Percentiles rank a stretch among this genome's conserved stretches.
Evolutionary conservation across 441 rosid genomes (phyloP).

Genomic region (Gossypium davidsonii): DNA sequence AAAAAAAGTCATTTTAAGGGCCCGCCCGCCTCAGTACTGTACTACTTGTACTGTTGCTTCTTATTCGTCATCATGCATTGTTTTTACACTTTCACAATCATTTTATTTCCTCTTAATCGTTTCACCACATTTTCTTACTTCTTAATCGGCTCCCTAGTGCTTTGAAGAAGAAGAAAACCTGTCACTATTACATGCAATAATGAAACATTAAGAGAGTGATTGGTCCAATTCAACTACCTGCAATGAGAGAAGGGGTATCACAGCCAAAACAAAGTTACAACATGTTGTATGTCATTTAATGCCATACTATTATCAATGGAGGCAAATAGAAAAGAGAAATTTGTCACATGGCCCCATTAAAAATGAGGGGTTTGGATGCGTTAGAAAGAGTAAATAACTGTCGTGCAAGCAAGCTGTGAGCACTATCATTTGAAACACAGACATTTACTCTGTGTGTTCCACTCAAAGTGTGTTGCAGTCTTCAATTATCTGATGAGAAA

Average conservation of each 20-base stretch:
- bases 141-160: constrained; percentile 12
- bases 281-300: constrained; percentile 21
- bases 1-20: background rate
- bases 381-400: background rate
- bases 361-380: too few relatives aligned
- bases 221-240: constrained; percentile 11
- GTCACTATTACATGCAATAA: constrained; percentile 8
- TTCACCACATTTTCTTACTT: background rate
- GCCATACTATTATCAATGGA: background rate
- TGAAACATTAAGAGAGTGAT: background rate
- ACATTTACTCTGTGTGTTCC: background rate
- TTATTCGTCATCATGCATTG: background rate
- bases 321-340: background rate
- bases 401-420: background rate
- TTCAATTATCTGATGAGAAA: constrained; percentile 3
- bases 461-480: background rate
- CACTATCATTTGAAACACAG: background rate
- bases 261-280: background rate
- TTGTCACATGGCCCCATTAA: background rate
- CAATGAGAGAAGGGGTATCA: too few relatives aligned
- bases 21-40: too few relatives aligned
- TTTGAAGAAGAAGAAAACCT: background rate
- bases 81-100: background rate
- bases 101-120: background rate
- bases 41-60: too few relatives aligned